phyloP scores from a whole-genome alignment of 441 rosid species.

The Populus hybrid region DNA sequence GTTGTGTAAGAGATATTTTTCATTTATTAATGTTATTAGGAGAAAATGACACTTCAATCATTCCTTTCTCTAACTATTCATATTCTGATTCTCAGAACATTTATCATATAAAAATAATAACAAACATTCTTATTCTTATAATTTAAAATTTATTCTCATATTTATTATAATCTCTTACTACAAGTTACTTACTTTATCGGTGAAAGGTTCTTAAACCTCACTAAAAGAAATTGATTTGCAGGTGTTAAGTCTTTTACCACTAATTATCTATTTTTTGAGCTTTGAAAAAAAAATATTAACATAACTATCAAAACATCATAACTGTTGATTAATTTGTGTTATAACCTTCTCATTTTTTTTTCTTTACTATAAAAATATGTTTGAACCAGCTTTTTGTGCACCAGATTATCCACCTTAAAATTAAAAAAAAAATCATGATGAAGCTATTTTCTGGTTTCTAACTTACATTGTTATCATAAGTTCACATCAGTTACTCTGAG shows the following conservation, averaged over 20 bases:
- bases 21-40: rapidly evolving
- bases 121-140: too few species aligned
- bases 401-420: neutral
- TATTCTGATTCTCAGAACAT: too few species aligned
- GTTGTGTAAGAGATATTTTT: neutral
- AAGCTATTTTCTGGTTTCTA: neutral
- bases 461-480: neutral
- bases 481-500: neutral
- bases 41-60: neutral
- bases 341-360: neutral
- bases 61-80: too few species aligned
- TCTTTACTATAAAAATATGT: neutral
- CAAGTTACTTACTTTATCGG: too few species aligned
- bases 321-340: neutral
- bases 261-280: neutral
- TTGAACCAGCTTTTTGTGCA: neutral
- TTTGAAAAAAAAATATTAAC: too few species aligned
- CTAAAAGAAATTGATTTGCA: too few species aligned
- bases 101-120: too few species aligned
- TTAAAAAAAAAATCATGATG: too few species aligned
- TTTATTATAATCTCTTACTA: too few species aligned
- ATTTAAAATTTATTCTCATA: too few species aligned
- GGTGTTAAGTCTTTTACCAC: too few species aligned
- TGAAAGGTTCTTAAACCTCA: too few species aligned
- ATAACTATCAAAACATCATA: neutral